Evolutionary conservation across 805 yeast species (phyloP).

Genomic region (Saccharomyces kudriavzevii): DNA sequence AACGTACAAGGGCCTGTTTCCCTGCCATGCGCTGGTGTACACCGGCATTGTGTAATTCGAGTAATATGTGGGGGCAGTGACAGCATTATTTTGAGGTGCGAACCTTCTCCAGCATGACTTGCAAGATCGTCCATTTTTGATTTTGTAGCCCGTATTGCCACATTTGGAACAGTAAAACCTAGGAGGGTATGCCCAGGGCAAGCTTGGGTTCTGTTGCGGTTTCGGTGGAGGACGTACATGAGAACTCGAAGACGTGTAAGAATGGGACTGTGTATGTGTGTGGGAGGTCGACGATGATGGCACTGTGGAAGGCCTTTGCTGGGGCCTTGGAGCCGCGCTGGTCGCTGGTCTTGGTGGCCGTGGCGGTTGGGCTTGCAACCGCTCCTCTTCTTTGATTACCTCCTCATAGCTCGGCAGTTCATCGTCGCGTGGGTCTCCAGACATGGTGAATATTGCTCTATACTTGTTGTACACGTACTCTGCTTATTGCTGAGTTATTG

Average conservation of each 20-base stretch:
- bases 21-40: constrained; percentile 2
- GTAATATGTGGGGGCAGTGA: constrained; percentile 14
- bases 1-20: constrained; percentile 34
- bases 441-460: not conserved
- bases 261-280: not conserved
- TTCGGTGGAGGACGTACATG: constrained; percentile 8
- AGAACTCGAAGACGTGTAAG: constrained; percentile 8
- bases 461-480: not conserved
- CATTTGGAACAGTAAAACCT: constrained; percentile 60
- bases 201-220: constrained; percentile 10
- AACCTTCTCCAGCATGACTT: constrained; percentile 62
- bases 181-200: constrained; percentile 63
- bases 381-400: constrained; percentile 27
- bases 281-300: not conserved
- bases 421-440: constrained; percentile 7
- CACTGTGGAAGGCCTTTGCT: not conserved
- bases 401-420: constrained; percentile 43
- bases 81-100: constrained; percentile 34
- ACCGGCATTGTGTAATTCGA: constrained; percentile 2
- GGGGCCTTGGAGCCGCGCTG: not conserved
- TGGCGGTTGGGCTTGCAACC: constrained; percentile 6
- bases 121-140: constrained; percentile 57
- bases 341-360: constrained; percentile 6
- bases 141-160: constrained; percentile 59
- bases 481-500: not conserved